phyloP scores from a whole-genome alignment of 208 protist genomes.

The Crithidia bombi region DNA sequence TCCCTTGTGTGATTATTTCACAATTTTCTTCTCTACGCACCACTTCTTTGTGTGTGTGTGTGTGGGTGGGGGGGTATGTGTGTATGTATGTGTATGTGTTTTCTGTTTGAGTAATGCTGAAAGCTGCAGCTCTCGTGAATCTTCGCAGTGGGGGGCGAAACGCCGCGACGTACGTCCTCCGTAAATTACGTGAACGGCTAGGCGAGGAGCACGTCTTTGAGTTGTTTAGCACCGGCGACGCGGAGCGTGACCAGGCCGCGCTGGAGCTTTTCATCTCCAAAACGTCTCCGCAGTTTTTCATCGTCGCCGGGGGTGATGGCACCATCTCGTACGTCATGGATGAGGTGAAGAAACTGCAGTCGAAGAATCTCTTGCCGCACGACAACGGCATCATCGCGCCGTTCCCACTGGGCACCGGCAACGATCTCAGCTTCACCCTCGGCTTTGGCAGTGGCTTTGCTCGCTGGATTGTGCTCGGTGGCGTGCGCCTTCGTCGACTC shows the following conservation, averaged over 20 bases:
- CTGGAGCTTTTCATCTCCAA: conserved; percentile 34
- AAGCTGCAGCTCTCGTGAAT: conserved; percentile 51
- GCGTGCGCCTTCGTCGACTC: conserved; percentile 36
- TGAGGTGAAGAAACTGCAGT: conserved; percentile 43
- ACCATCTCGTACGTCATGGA: conserved; percentile 64
- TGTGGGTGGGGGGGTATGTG: background rate
- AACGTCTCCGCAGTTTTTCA: conserved; percentile 38
- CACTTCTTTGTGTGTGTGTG: background rate
- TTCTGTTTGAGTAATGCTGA: background rate
- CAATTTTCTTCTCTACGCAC: background rate
- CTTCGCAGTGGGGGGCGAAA: conserved; percentile 44
- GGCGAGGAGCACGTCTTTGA: conserved; percentile 41
- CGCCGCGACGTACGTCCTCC: conserved; percentile 41
- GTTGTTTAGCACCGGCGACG: conserved; percentile 35
- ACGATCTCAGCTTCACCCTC: conserved; percentile 65
- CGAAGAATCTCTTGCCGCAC: background rate
- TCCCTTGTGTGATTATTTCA: too few relatives aligned
- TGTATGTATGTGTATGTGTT: background rate
- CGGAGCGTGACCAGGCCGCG: conserved; percentile 13
- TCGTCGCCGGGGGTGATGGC: conserved; percentile 70
- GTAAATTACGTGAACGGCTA: conserved; percentile 31
- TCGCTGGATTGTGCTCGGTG: conserved; percentile 45
- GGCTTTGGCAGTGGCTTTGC: conserved; percentile 69
- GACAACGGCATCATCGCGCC: conserved; percentile 41
- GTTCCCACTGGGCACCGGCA: conserved; percentile 76